A percentile compares a stretch with the other conserved stretches of the same genome.
phyloP scores from a whole-genome alignment of 208 protist genomes.

The Acanthamoeba triangularis region DNA sequence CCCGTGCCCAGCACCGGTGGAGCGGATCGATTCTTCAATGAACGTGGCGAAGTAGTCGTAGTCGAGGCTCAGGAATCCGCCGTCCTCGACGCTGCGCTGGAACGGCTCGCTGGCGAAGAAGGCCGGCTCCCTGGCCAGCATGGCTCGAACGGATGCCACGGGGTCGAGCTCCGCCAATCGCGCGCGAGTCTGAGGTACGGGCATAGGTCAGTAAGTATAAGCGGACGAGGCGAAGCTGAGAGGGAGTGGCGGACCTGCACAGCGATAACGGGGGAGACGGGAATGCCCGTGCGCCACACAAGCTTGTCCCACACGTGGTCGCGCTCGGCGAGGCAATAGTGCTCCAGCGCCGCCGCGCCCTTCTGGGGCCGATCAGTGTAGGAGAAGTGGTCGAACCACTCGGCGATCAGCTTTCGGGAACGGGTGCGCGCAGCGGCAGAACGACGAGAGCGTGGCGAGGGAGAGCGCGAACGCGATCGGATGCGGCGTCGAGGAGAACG shows the following conservation, averaged over 20 bases:
- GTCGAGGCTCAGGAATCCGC: neutral
- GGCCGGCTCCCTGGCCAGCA: neutral
- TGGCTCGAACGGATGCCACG: neutral
- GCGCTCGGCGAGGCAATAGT: neutral
- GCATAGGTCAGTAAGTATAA: neutral
- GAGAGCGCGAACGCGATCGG: neutral
- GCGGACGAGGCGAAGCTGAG: neutral
- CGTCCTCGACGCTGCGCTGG: neutral
- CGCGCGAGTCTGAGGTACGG: neutral
- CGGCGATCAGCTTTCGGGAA: neutral
- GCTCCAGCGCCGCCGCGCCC: neutral
- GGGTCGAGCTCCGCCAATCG: neutral
- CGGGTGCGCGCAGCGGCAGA: neutral
- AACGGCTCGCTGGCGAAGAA: neutral
- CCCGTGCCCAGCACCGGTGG: neutral
- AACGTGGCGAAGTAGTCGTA: constrained; percentile 18
- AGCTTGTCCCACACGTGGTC: constrained; percentile 5
- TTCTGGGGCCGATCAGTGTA: neutral
- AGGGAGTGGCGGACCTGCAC: neutral
- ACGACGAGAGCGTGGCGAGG: neutral
- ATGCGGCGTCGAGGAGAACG: neutral
- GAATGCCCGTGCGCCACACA: constrained; percentile 8
- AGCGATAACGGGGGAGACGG: neutral
- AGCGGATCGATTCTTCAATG: neutral
- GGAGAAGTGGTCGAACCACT: constrained; percentile 46